Conservation (phyloP, 2,329 filamentous ascomycete species). For the Colletotrichum limetticola region DNA sequence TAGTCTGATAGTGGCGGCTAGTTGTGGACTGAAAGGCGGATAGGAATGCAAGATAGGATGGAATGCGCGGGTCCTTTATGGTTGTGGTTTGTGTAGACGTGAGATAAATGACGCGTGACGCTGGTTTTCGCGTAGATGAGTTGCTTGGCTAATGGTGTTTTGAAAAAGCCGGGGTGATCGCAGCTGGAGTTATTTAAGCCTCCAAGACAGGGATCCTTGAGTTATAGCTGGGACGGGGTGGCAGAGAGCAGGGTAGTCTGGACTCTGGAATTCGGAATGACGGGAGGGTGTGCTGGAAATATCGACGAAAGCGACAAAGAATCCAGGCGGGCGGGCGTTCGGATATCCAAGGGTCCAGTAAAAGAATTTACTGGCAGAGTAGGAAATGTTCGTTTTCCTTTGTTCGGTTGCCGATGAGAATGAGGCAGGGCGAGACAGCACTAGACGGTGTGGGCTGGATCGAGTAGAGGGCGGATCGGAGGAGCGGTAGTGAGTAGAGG, state of each 20-base stretch:
- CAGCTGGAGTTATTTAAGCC: constrained; percentile 26
- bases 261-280: constrained; percentile 22
- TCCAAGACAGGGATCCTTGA: constrained; percentile 16
- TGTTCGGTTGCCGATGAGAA: constrained; percentile 13
- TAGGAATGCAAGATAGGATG: constrained; percentile 9
- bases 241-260: constrained; percentile 32
- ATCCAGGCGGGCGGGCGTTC: constrained; percentile 7
- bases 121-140: constrained; percentile 22
- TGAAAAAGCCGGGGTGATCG: constrained; percentile 25
- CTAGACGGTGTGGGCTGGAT: constrained; percentile 26
- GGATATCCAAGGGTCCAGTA: constrained; percentile 24
- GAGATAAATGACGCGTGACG: constrained; percentile 10
- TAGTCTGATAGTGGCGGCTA: constrained; percentile 14
- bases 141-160: constrained; percentile 23
- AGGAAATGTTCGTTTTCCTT: constrained; percentile 13
- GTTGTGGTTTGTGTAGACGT: constrained; percentile 2
- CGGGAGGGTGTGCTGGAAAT: constrained; percentile 4
- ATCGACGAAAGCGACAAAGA: constrained; percentile 32
- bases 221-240: constrained; percentile 1
- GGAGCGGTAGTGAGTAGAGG: neutral
- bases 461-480: constrained; percentile 1
- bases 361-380: neutral
- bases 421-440: constrained; percentile 27
- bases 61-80: constrained; percentile 28
- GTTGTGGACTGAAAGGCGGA: neutral